Percentiles rank a stretch among this genome's conserved stretches.
Evolutionary conservation across 768 basidiomycete genomes (phyloP).

Genomic region (Boletus rex-veris): DNA sequence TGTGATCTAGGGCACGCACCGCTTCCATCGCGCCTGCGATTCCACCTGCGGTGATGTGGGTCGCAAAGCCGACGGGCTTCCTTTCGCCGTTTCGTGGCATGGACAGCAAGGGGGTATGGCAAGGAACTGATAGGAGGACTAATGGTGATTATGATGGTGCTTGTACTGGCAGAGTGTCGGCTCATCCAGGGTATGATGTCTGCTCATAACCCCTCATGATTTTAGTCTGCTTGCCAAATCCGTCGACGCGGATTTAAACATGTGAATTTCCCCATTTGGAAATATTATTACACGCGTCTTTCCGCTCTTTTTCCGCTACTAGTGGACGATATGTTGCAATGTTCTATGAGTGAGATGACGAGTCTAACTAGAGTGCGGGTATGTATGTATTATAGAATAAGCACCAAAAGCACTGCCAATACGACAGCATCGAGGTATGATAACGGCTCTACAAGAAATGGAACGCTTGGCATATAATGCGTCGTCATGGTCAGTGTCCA

Average conservation of each 20-base stretch:
- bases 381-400: slow-evolving; percentile 5
- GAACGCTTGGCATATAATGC: slow-evolving; percentile 9
- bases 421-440: slow-evolving; percentile 17
- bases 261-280: slow-evolving; percentile 27
- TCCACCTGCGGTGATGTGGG: slow-evolving; percentile 92
- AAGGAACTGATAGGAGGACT: neutral
- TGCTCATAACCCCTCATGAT: slow-evolving; percentile 19
- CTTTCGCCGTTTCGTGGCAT: slow-evolving; percentile 61
- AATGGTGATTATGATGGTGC: neutral
- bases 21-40: slow-evolving; percentile 94
- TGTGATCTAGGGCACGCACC: slow-evolving; percentile 38
- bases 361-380: slow-evolving; percentile 1
- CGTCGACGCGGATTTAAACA: slow-evolving; percentile 23
- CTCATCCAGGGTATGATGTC: neutral
- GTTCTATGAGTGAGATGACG: neutral
- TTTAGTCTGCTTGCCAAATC: slow-evolving; percentile 2
- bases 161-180: neutral
- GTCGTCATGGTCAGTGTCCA: slow-evolving; percentile 3
- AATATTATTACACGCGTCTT: too few species aligned
- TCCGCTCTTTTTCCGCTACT: slow-evolving; percentile 26
- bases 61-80: slow-evolving; percentile 81
- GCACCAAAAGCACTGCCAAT: slow-evolving; percentile 8
- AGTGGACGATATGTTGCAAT: slow-evolving; percentile 7
- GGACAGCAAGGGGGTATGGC: neutral
- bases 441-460: slow-evolving; percentile 15